Evolutionary conservation across 495 filamentous ascomycete species (phyloP).

Genomic region (Podospora comata): DNA sequence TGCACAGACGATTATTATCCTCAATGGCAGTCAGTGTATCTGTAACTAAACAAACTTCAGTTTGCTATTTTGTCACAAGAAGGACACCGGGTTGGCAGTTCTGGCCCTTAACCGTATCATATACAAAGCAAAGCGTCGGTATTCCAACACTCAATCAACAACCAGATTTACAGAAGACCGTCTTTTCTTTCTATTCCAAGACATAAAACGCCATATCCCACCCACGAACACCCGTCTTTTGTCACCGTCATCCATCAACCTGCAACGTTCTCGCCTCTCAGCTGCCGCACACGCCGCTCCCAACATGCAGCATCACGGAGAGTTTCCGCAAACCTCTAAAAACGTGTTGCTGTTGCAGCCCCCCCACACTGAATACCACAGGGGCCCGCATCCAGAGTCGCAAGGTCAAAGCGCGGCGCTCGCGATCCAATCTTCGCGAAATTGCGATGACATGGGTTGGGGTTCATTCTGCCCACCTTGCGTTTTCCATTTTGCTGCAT

Average conservation of each 20-base stretch:
- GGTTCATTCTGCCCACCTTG: conserved; percentile 17
- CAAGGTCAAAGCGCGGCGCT: conserved; percentile 26
- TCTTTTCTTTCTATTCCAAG: too few species aligned
- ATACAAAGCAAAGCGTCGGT: too few species aligned
- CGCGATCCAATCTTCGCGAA: conserved; percentile 29
- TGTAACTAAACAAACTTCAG: too few species aligned
- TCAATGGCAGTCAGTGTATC: too few species aligned
- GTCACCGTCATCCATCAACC: neutral
- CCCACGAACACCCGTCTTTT: neutral
- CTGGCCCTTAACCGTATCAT: too few species aligned
- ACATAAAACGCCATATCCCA: neutral
- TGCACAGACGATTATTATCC: too few species aligned
- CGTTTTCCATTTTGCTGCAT: neutral
- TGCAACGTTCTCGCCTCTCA: neutral
- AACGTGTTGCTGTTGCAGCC: neutral
- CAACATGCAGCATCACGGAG: neutral
- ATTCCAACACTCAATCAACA: too few species aligned
- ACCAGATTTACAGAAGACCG: too few species aligned
- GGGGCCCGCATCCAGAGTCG: conserved; percentile 13
- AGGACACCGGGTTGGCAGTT: too few species aligned
- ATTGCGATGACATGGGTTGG: conserved; percentile 27
- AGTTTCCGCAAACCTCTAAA: neutral
- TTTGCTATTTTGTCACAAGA: too few species aligned
- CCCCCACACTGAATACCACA: conserved; percentile 7
- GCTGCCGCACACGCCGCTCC: neutral